These are phyloP conservation scores for Botrytis galanthina DNA, from an alignment of 2,329 filamentous ascomycete species.

Conservation along the genomic window DNA sequence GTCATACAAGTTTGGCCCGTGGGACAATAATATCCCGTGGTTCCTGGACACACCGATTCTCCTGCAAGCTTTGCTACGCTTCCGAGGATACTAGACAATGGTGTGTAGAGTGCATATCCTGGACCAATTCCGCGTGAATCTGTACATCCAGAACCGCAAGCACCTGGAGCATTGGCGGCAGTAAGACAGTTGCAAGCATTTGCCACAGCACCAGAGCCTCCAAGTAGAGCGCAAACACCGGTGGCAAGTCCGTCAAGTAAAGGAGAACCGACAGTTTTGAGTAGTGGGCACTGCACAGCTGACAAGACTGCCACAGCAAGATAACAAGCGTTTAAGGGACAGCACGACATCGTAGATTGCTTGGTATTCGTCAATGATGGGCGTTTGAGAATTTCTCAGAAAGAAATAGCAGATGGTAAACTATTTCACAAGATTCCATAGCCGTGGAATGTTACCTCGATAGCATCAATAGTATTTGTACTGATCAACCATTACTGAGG, in stretches of 20 bases:
- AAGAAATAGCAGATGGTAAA: background rate
- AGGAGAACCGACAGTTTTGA: background rate
- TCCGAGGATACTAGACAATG: background rate
- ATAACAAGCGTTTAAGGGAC: constrained; percentile 4
- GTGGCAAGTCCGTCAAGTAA: background rate
- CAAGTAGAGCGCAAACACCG: background rate
- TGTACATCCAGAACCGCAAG: background rate
- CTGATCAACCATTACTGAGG: background rate
- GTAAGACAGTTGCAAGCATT: constrained; percentile 6
- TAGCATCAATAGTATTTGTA: background rate
- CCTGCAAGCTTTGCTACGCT: background rate
- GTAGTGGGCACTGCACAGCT: background rate
- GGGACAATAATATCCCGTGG: constrained; percentile 3
- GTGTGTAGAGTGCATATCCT: background rate
- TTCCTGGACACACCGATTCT: background rate
- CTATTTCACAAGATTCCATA: background rate
- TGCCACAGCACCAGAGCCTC: background rate
- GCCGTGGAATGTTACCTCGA: background rate
- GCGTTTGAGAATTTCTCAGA: no score
- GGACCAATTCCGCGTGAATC: background rate
- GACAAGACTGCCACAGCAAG: background rate
- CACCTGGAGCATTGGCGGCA: background rate
- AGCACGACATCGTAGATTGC: background rate
- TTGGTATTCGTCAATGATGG: background rate
- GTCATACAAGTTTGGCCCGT: background rate